A percentile compares a stretch with the other conserved stretches of the same genome.
Conservation (phyloP, 768 basidiomycete genomes). For the Podaxis mareebaensis region DNA sequence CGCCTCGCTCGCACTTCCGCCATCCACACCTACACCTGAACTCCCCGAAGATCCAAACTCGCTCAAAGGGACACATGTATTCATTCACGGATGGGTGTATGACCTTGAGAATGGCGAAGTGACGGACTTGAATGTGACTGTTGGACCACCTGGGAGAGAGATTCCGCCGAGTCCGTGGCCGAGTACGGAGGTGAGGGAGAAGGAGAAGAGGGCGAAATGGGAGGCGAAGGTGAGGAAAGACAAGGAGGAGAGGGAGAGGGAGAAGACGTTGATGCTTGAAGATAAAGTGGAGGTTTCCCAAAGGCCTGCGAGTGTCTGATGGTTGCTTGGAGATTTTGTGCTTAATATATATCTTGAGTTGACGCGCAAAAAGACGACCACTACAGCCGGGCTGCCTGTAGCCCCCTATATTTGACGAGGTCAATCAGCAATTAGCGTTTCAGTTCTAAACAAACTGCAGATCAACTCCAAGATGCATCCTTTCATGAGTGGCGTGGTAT, state of each 20-base stretch:
- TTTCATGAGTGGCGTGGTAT: too few relatives aligned
- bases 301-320: not conserved
- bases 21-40: not conserved
- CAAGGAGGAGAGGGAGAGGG: not conserved
- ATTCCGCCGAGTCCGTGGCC: constrained; percentile 30
- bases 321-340: not conserved
- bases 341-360: not conserved
- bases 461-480: too few relatives aligned
- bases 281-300: not conserved
- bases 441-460: too few relatives aligned
- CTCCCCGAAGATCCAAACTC: constrained; percentile 18
- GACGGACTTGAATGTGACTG: constrained; percentile 45
- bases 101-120: constrained; percentile 54
- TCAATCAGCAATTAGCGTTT: too few relatives aligned
- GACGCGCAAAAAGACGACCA: not conserved
- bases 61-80: constrained; percentile 26
- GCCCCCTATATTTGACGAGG: too few relatives aligned
- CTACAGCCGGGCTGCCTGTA: too few relatives aligned
- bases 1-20: constrained; percentile 19
- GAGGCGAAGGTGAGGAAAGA: not conserved
- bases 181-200: constrained; percentile 4
- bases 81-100: constrained; percentile 62
- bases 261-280: not conserved
- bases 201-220: not conserved
- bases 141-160: constrained; percentile 36